Evolutionary conservation across 176 grass and related monocot species (phyloP), one percentile per base, ranked within the genome.

Genomic region (Areca catechu): DNA sequence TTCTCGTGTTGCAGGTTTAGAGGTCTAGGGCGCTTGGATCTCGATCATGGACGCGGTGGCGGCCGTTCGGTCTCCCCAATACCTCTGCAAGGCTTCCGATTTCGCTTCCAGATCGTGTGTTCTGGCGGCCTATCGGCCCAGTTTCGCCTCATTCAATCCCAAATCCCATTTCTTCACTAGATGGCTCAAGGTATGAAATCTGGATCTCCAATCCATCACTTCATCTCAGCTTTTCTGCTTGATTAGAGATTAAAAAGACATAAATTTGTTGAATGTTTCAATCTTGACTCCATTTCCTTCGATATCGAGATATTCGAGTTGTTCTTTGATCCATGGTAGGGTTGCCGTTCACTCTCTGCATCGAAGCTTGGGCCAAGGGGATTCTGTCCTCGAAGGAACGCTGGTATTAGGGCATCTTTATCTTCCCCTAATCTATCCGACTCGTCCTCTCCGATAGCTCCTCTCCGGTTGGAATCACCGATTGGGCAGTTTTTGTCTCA

Each of bases 401-500:
- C 59, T 30, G 53, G 54, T 56, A 16, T 89, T 51, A 77, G 51
- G 79, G 93, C 84, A 48, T 85, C 78, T 24, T 74, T 55, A 0
- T 71, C 73, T 2, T 76, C 86, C 53, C 70, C 86, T 0, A 71
- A 71, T 28, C 67, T 77, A 3, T 18, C 61, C 20, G 75, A 77
- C 9, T 72, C 83, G n/a, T 76, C 83, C 2, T 82, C 72, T 22
- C 77, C 78, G 5, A 88, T 98, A 62, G 93, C 93, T 34, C 93
- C 93, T 50, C 84, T 98, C 21, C 76, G 78, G 54, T 72, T 98
- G 78, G 93, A 92, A 57, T 98, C 93, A 3, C 88, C 93, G 5
- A 60, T 84, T 24, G 93, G 93, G 56, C 81, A 92, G 76, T 82
- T 98, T 21, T 76, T 98, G 53, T 89, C 88, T 3, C 87, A 98